Conservation (phyloP, 495 filamentous ascomycete species). For the Xylaria castorea region DNA sequence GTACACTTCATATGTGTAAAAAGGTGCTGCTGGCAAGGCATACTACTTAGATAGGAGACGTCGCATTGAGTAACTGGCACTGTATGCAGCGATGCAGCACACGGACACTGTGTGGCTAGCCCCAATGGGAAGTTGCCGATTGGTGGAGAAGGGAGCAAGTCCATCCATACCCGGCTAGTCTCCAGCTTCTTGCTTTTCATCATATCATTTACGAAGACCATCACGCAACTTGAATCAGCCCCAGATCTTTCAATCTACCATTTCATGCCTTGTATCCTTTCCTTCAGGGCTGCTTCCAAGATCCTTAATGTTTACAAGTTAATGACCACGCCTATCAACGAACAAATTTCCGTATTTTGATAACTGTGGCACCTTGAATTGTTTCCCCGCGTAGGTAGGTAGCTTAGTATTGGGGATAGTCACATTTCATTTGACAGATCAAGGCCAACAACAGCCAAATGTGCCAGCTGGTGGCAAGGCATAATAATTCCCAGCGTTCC, state of each 20-base stretch:
- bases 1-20: not conserved
- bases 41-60: not conserved
- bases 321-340: too few species aligned
- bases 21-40: not conserved
- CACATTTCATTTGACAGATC: not conserved
- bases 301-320: not conserved
- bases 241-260: not conserved
- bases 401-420: not conserved
- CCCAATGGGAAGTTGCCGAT: constrained; percentile 11
- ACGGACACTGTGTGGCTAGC: constrained; percentile 6
- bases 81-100: not conserved
- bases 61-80: not conserved
- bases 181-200: constrained; percentile 7
- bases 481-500: not conserved
- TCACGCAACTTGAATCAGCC: not conserved
- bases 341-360: too few species aligned
- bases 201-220: not conserved
- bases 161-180: not conserved
- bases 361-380: not conserved
- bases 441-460: not conserved
- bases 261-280: not conserved
- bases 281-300: not conserved
- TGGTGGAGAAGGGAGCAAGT: not conserved
- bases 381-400: not conserved
- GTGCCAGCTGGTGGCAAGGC: not conserved